Base-by-base conservation (phyloP, 2,329 filamentous ascomycete genomes). In the Aspergillus terreus region DNA sequence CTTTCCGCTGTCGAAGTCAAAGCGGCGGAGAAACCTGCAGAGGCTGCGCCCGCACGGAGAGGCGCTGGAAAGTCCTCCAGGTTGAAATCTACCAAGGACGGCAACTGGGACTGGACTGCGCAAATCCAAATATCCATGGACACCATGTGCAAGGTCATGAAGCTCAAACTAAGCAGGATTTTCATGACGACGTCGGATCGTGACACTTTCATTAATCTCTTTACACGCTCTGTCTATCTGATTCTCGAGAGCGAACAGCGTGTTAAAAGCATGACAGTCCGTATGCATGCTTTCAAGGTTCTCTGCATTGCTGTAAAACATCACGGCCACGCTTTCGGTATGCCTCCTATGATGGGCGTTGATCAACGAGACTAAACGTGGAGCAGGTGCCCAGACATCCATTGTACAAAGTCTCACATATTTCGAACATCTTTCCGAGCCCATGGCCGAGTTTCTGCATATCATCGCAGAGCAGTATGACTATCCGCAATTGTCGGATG, bases 351-450 rank as follows among this genome's bases (percentile, higher is more conserved):
- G 3, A 19, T 19, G 19, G 12, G 27, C 6, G 12, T 15, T 25
- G 14, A 19, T 7, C 6, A 12, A 17, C 7, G 15, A 36, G 44
- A 44, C 63, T 71, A 56, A 71, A 45, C 12, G 11, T 56, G 44
- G 21, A 5, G 7, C 63, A 95, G 90, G 89, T 47, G 94, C 94
- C 1, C 94, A 99, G 79, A 97, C 95, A 44, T 95, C 92, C 43
- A 95, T 99, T 64, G 92, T 97, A 49, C 94, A 99, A 71, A 97
- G 94, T 67, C 76, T 99, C 59, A 96, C 94, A 4, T 99, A 99
- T 69, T 99, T 97, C 64, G 94, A 99, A 73, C 94, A 99, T 71
- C 76, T 99, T n/a, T 92, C 94, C 0, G 94, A 99, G 66, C 94
- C 94, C 1, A 99, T 99, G 94, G 94, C 94, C 30, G 95, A 99